Base-by-base conservation (phyloP, 2,329 filamentous ascomycete species). In the Blastomyces parvus region DNA sequence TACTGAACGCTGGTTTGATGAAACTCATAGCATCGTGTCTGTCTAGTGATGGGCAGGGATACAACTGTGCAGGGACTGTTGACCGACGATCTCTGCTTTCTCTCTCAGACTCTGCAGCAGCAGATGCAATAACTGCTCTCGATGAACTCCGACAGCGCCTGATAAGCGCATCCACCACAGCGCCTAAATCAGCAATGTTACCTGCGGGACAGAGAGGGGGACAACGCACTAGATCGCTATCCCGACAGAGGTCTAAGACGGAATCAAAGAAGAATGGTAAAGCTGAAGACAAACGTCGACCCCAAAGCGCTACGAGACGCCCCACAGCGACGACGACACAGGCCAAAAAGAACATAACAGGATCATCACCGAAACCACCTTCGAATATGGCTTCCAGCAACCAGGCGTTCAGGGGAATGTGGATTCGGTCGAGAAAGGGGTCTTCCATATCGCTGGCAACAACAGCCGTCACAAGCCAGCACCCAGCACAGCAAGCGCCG, bases 71-170 rank as follows among this genome's bases (percentile, higher is more conserved):
- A 14, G 48, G 59, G n/a, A 22, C 59, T 53, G 36, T 42, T 14
- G 48, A 46, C 22, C 59, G 59, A 38, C 59, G 59, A 6, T 61
- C 59, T 25, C 36, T 61, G n/a, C 59, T 61, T 22, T 25, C 46
- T 13, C 59, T 61, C 59, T 61, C 59, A 22, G 59, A 61, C 40
- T 52, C 59, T 46, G 59, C 59, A 2, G 48, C 59, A 1, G 48
- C 22, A 53, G 59, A 61, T 42, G 59, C 59, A 27, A 52, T 61
- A 52, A 11, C 19, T 19, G 59, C 59, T 17, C 48, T 61, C 25
- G 59, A 61, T 53, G 59, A 61, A 17, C 59, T 61, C 25, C 59
- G 59, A 50, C 59, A 61, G 36, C 59, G 59, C 44, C 46, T 61
- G 17, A n/a, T 61, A 46, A 61, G 14, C 40, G 44, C 44, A 25